These are phyloP conservation scores for Galerina sulciceps DNA, from an alignment of 768 basidiomycete species.

Conservation along the genomic window DNA sequence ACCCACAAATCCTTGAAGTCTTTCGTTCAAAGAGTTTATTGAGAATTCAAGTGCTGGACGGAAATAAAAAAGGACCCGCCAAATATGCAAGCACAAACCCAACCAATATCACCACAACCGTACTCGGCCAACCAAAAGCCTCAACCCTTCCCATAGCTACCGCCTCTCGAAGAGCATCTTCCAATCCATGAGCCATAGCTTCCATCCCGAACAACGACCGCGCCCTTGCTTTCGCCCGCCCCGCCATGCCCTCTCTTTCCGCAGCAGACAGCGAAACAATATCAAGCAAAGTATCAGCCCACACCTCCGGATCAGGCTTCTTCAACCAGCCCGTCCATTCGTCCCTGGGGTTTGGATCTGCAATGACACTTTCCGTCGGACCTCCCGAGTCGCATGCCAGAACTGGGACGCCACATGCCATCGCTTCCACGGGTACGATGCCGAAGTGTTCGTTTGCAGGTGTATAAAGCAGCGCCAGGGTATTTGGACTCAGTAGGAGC, in stretches of 20 bases:
- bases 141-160: slow-evolving; percentile 53
- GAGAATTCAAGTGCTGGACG: neutral
- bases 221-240: slow-evolving; percentile 65
- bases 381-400: slow-evolving; percentile 88
- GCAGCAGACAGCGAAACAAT: slow-evolving; percentile 50
- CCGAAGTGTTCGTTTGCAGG: slow-evolving; percentile 97
- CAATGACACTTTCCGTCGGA: slow-evolving; percentile 82
- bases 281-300: slow-evolving; percentile 71
- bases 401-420: slow-evolving; percentile 90
- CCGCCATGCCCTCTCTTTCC: slow-evolving; percentile 53
- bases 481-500: slow-evolving; percentile 69
- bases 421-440: slow-evolving; percentile 93
- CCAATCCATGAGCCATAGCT: slow-evolving; percentile 67
- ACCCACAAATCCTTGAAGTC: too few species aligned
- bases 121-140: slow-evolving; percentile 17
- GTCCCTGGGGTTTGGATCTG: slow-evolving; percentile 23
- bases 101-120: slow-evolving; percentile 30
- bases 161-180: slow-evolving; percentile 57
- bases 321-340: slow-evolving; percentile 82
- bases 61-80: slow-evolving; percentile 24
- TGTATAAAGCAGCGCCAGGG: slow-evolving; percentile 86
- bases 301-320: slow-evolving; percentile 59
- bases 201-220: slow-evolving; percentile 74
- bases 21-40: neutral
- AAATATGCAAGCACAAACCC: slow-evolving; percentile 37